A percentile compares a stretch with the other conserved stretches of the same genome.
Evolutionary conservation across 169 alveolate species (phyloP).

Genomic region (Plasmodium gaboni): DNA sequence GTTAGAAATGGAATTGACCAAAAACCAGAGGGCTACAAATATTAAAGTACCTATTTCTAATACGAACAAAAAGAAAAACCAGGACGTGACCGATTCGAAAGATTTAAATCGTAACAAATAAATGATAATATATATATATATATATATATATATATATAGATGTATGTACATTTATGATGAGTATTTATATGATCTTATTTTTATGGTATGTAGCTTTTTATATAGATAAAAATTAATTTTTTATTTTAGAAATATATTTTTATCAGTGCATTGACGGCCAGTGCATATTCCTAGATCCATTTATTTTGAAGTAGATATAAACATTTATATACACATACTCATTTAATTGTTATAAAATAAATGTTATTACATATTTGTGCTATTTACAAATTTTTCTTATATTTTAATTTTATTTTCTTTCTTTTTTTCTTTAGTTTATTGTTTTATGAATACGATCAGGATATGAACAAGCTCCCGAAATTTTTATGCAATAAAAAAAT

Average conservation of each 20-base stretch:
- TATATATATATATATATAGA: slow-evolving; percentile 1
- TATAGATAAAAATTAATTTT: too few relatives aligned
- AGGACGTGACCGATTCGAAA: slow-evolving; percentile 3
- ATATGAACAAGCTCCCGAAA: slow-evolving; percentile 49
- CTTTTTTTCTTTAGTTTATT: slow-evolving; percentile 16
- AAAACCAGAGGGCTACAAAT: neutral
- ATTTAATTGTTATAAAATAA: neutral
- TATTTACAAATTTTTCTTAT: neutral
- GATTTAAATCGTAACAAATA: slow-evolving; percentile 11
- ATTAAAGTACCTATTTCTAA: neutral
- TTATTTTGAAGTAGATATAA: slow-evolving; percentile 36
- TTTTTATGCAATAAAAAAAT: slow-evolving; percentile 47
- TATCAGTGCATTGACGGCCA: slow-evolving; percentile 70
- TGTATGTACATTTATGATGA: neutral
- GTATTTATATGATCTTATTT: neutral
- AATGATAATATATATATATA: neutral
- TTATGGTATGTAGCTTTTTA: neutral
- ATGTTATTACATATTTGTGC: neutral
- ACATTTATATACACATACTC: neutral
- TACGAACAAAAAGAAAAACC: slow-evolving; percentile 5
- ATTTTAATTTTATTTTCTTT: neutral
- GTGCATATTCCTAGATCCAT: slow-evolving; percentile 68
- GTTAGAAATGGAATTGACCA: slow-evolving; percentile 12
- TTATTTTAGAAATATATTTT: slow-evolving; percentile 43
- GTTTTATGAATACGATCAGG: slow-evolving; percentile 41